These are phyloP conservation scores for Teunomyces tritomae DNA, from an alignment of 805 yeast species.

Conservation along the genomic window DNA sequence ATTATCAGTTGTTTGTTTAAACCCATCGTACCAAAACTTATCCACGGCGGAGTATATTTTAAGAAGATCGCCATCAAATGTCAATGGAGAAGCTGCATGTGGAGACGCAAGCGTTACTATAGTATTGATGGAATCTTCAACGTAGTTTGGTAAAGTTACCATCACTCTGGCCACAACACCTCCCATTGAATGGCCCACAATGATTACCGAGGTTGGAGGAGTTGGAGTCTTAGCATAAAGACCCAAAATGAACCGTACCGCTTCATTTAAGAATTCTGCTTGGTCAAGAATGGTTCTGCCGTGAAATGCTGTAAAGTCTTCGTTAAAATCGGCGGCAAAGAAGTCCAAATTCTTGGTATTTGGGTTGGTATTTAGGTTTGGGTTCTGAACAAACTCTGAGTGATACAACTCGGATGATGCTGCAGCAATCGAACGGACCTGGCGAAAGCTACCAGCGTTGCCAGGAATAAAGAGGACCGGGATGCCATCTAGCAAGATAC, in stretches of 20 bases:
- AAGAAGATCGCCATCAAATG: conserved; percentile 86
- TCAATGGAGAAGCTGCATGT: conserved; percentile 87
- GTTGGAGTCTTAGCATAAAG: conserved; percentile 49
- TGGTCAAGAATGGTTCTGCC: conserved; percentile 92
- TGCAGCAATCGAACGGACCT: conserved; percentile 89
- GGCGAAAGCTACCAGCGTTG: conserved; percentile 92
- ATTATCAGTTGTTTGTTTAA: conserved; percentile 21
- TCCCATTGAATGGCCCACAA: conserved; percentile 96
- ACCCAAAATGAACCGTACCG: conserved; percentile 69
- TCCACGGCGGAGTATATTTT: conserved; percentile 72
- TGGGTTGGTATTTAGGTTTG: conserved; percentile 7
- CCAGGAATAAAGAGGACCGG: conserved; percentile 97
- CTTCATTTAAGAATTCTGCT: conserved; percentile 90
- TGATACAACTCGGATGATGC: conserved; percentile 59
- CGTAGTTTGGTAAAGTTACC: conserved; percentile 75
- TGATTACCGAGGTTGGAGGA: conserved; percentile 67
- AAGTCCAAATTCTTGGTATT: conserved; percentile 62
- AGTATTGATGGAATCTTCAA: conserved; percentile 71
- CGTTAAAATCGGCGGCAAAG: conserved; percentile 91
- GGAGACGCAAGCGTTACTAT: conserved; percentile 87
- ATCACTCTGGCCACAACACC: conserved; percentile 89
- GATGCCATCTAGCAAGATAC: conserved; percentile 54
- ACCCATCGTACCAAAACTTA: conserved; percentile 75
- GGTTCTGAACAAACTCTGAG: conserved; percentile 22
- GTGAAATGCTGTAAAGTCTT: conserved; percentile 94